Conservation (phyloP, 148 eudicot genomes). For the Pharnaceum exiguum region DNA sequence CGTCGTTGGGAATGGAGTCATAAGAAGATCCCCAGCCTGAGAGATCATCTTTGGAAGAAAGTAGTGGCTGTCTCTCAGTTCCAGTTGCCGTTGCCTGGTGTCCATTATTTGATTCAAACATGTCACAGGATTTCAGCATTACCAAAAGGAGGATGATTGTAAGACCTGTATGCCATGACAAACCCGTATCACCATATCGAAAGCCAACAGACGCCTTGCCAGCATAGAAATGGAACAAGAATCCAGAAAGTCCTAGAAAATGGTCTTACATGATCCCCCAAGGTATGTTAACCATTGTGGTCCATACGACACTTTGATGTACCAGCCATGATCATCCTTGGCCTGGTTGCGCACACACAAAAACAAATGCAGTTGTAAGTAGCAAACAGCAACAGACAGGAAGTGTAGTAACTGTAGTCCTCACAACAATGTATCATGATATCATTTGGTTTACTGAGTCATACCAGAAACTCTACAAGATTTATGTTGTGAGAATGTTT, state of each 20-base stretch:
- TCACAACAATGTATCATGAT: too few relatives aligned
- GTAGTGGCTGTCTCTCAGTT: conserved; percentile 38
- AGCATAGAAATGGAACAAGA: too few relatives aligned
- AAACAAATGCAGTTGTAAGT: too few relatives aligned
- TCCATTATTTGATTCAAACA: conserved; percentile 10
- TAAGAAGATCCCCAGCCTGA: conserved; percentile 53
- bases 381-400: background rate
- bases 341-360: too few relatives aligned
- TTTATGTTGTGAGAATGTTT: too few relatives aligned
- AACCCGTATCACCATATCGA: too few relatives aligned
- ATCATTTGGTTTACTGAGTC: too few relatives aligned
- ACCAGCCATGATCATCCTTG: conserved; percentile 29
- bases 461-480: too few relatives aligned
- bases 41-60: conserved; percentile 39
- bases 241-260: too few relatives aligned
- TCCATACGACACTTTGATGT: conserved; percentile 40
- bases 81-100: conserved; percentile 17
- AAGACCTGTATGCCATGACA: conserved; percentile 27
- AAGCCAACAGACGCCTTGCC: too few relatives aligned
- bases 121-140: conserved; percentile 26
- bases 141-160: conserved; percentile 24
- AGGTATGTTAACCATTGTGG: conserved; percentile 49
- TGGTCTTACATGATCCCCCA: conserved; percentile 32
- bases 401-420: too few relatives aligned
- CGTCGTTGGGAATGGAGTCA: conserved; percentile 42